Percentiles rank a stretch among this genome's conserved stretches.
phyloP scores from a whole-genome alignment of 2,329 filamentous ascomycete genomes.

The Aspergillus pseudoterreus region DNA sequence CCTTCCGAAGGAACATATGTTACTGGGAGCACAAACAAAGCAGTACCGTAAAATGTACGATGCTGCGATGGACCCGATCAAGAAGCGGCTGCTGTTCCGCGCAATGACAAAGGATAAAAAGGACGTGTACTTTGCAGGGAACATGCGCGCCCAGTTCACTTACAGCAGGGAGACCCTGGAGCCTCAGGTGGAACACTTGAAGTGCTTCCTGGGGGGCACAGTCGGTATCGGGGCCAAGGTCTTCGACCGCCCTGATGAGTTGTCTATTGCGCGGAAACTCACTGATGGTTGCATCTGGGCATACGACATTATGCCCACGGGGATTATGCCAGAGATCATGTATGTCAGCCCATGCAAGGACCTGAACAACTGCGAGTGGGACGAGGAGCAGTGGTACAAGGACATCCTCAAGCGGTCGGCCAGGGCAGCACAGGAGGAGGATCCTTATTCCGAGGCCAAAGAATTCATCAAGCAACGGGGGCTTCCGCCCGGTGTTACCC shows the following conservation, averaged over 20 bases:
- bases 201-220: slow-evolving; percentile 61
- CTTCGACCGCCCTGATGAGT: slow-evolving; percentile 52
- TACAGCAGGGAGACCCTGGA: slow-evolving; percentile 18
- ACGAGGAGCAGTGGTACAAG: slow-evolving; percentile 44
- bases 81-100: slow-evolving; percentile 41
- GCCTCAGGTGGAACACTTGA: slow-evolving; percentile 54
- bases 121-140: slow-evolving; percentile 40
- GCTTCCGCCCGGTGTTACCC: slow-evolving; percentile 26
- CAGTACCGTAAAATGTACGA: slow-evolving; percentile 45
- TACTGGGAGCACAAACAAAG: slow-evolving; percentile 39
- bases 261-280: slow-evolving; percentile 54
- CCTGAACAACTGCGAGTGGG: slow-evolving; percentile 48
- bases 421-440: slow-evolving; percentile 13
- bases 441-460: slow-evolving; percentile 17
- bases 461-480: slow-evolving; percentile 16
- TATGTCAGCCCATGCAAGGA: slow-evolving; percentile 49
- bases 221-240: slow-evolving; percentile 58
- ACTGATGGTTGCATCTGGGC: slow-evolving; percentile 61
- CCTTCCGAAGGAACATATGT: slow-evolving; percentile 47
- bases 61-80: slow-evolving; percentile 35
- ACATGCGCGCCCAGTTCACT: slow-evolving; percentile 19
- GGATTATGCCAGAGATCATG: slow-evolving; percentile 61
- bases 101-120: slow-evolving; percentile 41
- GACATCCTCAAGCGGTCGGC: slow-evolving; percentile 21
- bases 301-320: slow-evolving; percentile 54